Evolutionary conservation across 805 yeast species (phyloP).

Genomic region (Peterozyma toletana): DNA sequence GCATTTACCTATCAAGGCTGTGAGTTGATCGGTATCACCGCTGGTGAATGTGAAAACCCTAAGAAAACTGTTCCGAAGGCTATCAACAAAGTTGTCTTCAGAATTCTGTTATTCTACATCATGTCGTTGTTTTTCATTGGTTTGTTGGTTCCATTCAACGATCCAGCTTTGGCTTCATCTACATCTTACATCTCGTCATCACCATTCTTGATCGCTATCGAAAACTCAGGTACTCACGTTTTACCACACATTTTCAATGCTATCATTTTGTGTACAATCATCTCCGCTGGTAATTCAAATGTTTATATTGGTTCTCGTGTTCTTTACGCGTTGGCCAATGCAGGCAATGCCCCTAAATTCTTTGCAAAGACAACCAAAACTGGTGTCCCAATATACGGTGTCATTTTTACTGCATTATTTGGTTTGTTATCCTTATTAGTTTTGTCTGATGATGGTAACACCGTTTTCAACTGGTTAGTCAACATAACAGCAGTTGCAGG

Average conservation of each 20-base stretch:
- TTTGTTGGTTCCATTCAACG: conserved; percentile 61
- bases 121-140: conserved; percentile 63
- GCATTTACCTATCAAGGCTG: conserved; percentile 82
- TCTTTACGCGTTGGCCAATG: conserved; percentile 56
- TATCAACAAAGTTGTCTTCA: conserved; percentile 57
- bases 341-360: conserved; percentile 47
- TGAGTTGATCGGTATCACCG: conserved; percentile 67
- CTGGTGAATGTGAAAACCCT: conserved; percentile 70
- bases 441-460: conserved; percentile 42
- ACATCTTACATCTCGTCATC: conserved; percentile 41
- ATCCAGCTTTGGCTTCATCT: conserved; percentile 35
- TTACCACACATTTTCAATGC: conserved; percentile 70
- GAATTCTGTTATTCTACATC: conserved; percentile 63
- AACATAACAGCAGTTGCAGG: conserved; percentile 77
- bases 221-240: conserved; percentile 58
- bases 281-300: conserved; percentile 78
- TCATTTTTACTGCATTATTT: conserved; percentile 47
- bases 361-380: conserved; percentile 39
- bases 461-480: conserved; percentile 66
- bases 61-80: conserved; percentile 66
- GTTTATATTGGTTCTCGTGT: conserved; percentile 67
- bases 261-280: conserved; percentile 55
- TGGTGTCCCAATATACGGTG: conserved; percentile 61
- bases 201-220: conserved; percentile 68
- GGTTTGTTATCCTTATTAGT: conserved; percentile 60